These are phyloP conservation scores for Penicillium coprophilum DNA, from an alignment of 495 filamentous ascomycete species.

Conservation along the genomic window DNA sequence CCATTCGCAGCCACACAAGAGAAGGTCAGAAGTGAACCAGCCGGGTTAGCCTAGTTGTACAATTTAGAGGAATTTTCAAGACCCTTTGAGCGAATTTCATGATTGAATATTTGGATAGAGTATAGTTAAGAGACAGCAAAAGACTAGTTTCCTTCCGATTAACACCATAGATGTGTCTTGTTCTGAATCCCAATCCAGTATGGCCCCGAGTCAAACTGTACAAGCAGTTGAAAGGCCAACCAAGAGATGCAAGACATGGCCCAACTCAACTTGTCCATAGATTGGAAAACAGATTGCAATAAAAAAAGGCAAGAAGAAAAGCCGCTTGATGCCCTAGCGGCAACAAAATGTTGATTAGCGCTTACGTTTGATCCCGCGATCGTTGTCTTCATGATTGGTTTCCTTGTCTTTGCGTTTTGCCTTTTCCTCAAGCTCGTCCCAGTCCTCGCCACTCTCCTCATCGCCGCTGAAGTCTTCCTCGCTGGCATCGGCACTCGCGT, in stretches of 20 bases:
- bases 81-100: neutral
- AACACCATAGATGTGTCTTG: neutral
- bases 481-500: slow-evolving; percentile 75
- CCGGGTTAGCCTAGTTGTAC: neutral
- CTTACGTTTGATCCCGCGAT: slow-evolving; percentile 58
- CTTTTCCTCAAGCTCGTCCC: slow-evolving; percentile 90
- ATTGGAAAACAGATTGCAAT: neutral
- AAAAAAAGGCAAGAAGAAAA: neutral
- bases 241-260: neutral
- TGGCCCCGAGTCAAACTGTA: neutral
- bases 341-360: slow-evolving; percentile 30
- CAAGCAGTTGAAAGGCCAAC: neutral
- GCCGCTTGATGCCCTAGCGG: neutral
- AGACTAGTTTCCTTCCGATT: neutral
- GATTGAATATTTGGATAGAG: slow-evolving; percentile 3
- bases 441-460: slow-evolving; percentile 83
- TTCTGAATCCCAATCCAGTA: neutral
- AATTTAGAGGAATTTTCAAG: neutral
- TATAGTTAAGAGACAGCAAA: neutral
- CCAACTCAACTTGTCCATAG: neutral
- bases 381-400: slow-evolving; percentile 68
- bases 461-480: slow-evolving; percentile 72
- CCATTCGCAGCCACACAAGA: neutral
- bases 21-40: neutral
- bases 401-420: slow-evolving; percentile 86